phyloP scores from a whole-genome alignment of 2,329 filamentous ascomycete species.

The Botrytis squamosa region DNA sequence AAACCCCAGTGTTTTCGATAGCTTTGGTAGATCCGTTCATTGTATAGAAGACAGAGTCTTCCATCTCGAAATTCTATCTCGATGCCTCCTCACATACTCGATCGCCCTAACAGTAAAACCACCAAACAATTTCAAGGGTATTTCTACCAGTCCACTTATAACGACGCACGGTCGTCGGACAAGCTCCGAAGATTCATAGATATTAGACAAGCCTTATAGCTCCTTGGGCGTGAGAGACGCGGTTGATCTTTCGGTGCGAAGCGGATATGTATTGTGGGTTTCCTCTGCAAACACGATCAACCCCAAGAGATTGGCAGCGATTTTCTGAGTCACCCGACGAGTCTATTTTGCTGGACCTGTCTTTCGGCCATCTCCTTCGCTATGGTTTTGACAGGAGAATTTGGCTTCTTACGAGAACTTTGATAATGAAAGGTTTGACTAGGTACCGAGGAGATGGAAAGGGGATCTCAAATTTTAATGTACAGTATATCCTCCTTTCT shows the following conservation, averaged over 20 bases:
- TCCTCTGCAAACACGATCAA: background rate
- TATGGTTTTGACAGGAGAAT: background rate
- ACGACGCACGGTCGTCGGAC: background rate
- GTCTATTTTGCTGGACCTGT: background rate
- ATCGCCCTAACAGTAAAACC: background rate
- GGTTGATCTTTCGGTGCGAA: background rate
- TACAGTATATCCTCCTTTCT: too few species aligned
- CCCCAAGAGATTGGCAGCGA: background rate
- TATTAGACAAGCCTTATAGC: conserved; percentile 11
- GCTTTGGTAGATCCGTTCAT: background rate
- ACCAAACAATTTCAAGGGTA: background rate
- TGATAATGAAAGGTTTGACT: background rate
- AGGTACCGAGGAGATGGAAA: background rate
- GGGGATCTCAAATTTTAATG: background rate
- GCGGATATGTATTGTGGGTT: background rate
- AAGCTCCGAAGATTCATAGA: background rate
- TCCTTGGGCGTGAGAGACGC: background rate
- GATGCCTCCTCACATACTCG: background rate
- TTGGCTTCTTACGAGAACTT: background rate
- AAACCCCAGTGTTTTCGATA: background rate
- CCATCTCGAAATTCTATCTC: background rate
- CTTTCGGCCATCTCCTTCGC: background rate
- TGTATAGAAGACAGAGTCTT: background rate
- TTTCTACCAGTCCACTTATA: background rate
- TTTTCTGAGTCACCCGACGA: background rate